Evolutionary conservation across 2,329 filamentous ascomycete genomes (phyloP), one percentile per base, ranked within the genome.

Genomic region (Curvularia hawaiiensis): DNA sequence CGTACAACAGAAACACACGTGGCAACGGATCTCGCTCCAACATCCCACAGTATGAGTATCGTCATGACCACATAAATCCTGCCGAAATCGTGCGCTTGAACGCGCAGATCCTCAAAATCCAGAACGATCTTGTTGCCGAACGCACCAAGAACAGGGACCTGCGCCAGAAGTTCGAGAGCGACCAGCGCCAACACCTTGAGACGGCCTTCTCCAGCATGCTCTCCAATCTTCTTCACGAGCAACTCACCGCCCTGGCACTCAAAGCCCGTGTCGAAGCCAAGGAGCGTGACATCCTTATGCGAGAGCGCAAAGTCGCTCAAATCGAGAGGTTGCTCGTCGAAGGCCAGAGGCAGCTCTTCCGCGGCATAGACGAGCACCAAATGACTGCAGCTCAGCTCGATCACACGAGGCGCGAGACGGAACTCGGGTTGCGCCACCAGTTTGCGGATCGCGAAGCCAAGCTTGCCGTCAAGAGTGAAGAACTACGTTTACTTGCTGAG

Each of bases 261-360:
- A 58, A 66, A 31, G 57, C 54, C 6, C 52, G 54, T 8, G 8
- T 55, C 3, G 38, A 63, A 31, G 50, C 60, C 26, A 60, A 59
- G 28, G 47, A 62, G 26, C 55, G 58, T 1, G 59, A 61, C 3
- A 33, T 71, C 1, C 30, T 54, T 0, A 24, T 54, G 4, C 68
- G 68, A 1, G 59, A 65, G 14, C 41, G 53, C 6, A 55, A 43
- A 1, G 62, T 69, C 11, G 31, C 57, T 6, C 62, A 69, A 26
- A 7, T 60, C 0, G 71, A 73, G 31, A 22, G 56, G 0, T 67
- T 65, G 31, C 64, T 72, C 3, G 31, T 59, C 5, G 52, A 59
- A 22, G 71, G 71, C 7, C 68, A 72, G 47, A 67, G 61, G 30
- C 64, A 68, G 16, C 44, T 69, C 5, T 44, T 58, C 11, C 30